Evolutionary conservation across 768 basidiomycete genomes (phyloP).

Genomic region (Phylloporus sp.): DNA sequence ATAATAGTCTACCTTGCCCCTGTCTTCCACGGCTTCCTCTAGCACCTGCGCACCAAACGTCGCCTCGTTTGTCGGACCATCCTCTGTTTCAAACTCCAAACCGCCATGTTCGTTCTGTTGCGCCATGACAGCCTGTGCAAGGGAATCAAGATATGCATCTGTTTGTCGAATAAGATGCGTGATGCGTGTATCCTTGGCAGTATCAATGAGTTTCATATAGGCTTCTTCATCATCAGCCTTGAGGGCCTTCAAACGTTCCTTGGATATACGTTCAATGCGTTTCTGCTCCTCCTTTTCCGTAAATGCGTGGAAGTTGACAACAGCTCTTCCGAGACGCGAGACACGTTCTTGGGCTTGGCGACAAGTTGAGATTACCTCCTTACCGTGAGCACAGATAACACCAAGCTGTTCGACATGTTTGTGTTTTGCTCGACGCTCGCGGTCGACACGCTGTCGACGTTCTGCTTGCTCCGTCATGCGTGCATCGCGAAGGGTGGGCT

Average conservation of each 20-base stretch:
- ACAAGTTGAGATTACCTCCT: conserved; percentile 65
- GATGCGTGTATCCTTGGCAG: conserved; percentile 98
- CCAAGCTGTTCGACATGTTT: conserved; percentile 93
- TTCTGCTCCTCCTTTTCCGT: conserved; percentile 99
- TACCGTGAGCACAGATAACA: conserved; percentile 82
- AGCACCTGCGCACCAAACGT: conserved; percentile 84
- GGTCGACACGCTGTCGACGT: conserved; percentile 85
- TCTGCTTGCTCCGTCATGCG: conserved; percentile 87
- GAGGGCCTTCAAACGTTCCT: conserved; percentile 96
- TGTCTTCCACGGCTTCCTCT: conserved; percentile 56
- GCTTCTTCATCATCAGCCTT: conserved; percentile 99
- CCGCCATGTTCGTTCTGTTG: conserved; percentile 76
- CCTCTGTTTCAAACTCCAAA: conserved; percentile 55
- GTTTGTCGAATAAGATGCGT: conserved; percentile 94
- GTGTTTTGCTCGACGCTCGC: conserved; percentile 92
- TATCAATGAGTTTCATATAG: conserved; percentile 99
- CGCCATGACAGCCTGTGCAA: conserved; percentile 88
- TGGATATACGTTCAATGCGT: conserved; percentile 89
- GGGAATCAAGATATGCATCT: conserved; percentile 89
- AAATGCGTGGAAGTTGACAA: conserved; percentile 78
- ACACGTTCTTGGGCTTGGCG: conserved; percentile 62
- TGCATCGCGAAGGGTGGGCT: conserved; percentile 84
- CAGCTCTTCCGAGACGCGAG: conserved; percentile 63
- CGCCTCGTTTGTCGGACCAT: conserved; percentile 76
- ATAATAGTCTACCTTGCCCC: conserved; percentile 90